Evolutionary conservation across 495 filamentous ascomycete species (phyloP).

Genomic region (Hypoxylon lienhwacheense): DNA sequence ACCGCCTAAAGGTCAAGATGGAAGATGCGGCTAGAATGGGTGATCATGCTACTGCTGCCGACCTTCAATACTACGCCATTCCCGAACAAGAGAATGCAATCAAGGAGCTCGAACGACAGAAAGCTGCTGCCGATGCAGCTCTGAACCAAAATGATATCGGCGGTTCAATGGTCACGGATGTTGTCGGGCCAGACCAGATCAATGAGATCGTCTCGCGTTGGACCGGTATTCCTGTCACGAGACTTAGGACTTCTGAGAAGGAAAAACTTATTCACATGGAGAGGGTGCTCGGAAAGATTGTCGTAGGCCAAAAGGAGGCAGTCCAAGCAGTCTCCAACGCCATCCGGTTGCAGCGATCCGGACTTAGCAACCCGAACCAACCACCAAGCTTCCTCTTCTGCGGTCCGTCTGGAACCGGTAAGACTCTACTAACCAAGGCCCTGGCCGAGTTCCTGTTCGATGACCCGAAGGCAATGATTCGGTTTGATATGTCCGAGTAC

Average conservation of each 20-base stretch:
- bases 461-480: slow-evolving; percentile 96
- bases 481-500: slow-evolving; percentile 99
- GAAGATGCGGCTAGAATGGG: slow-evolving; percentile 87
- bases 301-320: slow-evolving; percentile 94
- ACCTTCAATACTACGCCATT: slow-evolving; percentile 95
- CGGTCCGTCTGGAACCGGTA: slow-evolving; percentile 95
- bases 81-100: slow-evolving; percentile 85
- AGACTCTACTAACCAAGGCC: slow-evolving; percentile 94
- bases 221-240: slow-evolving; percentile 95
- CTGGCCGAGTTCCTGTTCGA: slow-evolving; percentile 98
- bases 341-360: slow-evolving; percentile 90
- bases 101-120: slow-evolving; percentile 75
- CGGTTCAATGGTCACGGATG: slow-evolving; percentile 78
- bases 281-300: slow-evolving; percentile 74
- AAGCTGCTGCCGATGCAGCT: slow-evolving; percentile 74
- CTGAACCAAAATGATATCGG: slow-evolving; percentile 62
- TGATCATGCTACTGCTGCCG: slow-evolving; percentile 79
- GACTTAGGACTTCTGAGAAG: slow-evolving; percentile 92
- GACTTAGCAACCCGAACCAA: slow-evolving; percentile 91
- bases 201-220: slow-evolving; percentile 96
- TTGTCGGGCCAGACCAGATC: slow-evolving; percentile 97
- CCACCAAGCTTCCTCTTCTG: slow-evolving; percentile 98
- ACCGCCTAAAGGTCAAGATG: slow-evolving; percentile 80
- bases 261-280: slow-evolving; percentile 98
- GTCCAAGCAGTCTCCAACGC: slow-evolving; percentile 91